Conservation (phyloP, 177 flowering plant species). For the Vitis hybrid region DNA sequence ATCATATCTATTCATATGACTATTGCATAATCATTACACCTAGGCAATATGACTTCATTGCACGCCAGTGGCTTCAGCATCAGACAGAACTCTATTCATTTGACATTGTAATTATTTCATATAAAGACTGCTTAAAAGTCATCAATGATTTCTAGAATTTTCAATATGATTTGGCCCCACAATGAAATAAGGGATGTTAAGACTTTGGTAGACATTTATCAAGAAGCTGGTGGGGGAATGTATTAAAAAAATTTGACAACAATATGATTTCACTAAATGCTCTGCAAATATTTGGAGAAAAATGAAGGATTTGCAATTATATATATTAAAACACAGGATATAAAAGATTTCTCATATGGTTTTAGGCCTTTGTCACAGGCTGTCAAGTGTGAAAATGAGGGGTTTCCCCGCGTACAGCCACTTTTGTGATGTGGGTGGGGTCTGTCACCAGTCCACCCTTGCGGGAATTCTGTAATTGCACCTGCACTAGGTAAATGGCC, state of each 20-base stretch:
- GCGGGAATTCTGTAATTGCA: too few species aligned
- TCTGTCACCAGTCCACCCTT: too few species aligned
- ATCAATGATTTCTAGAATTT: constrained; percentile 10
- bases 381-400: too few species aligned
- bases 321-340: too few species aligned
- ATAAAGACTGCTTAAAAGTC: constrained; percentile 12
- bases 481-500: too few species aligned
- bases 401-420: too few species aligned
- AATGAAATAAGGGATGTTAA: not conserved
- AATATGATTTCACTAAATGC: not conserved
- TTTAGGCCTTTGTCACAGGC: too few species aligned
- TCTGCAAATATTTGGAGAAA: not conserved
- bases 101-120: constrained; percentile 19
- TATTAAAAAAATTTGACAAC: not conserved
- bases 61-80: not conserved
- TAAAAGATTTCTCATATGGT: too few species aligned
- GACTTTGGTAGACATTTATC: not conserved
- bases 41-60: constrained; percentile 6
- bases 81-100: constrained; percentile 9
- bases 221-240: not conserved
- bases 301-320: not conserved
- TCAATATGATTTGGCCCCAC: constrained; percentile 12
- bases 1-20: not conserved
- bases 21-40: not conserved
- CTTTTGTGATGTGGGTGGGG: too few species aligned